phyloP scores from a whole-genome alignment of 2,329 filamentous ascomycete species.

The Fusarium buharicum region DNA sequence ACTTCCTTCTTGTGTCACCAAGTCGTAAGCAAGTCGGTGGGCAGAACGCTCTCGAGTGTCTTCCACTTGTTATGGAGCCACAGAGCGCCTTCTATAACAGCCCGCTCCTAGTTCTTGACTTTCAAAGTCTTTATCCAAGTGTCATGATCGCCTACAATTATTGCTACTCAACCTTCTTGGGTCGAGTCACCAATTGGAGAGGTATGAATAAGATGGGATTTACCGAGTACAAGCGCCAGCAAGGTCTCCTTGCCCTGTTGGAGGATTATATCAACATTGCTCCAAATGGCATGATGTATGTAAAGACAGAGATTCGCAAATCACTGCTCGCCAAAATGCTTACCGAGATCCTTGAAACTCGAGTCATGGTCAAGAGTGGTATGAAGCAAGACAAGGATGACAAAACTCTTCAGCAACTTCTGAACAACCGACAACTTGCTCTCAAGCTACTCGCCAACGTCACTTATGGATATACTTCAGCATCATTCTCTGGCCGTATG shows the following conservation, averaged over 20 bases:
- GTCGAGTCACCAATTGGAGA: slow-evolving; percentile 87
- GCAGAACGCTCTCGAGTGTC: slow-evolving; percentile 93
- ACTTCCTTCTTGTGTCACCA: slow-evolving; percentile 89
- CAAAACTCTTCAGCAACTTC: slow-evolving; percentile 81
- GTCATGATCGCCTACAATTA: slow-evolving; percentile 99
- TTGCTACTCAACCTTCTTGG: slow-evolving; percentile 96
- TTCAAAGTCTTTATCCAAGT: slow-evolving; percentile 95
- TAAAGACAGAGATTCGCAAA: slow-evolving; percentile 84
- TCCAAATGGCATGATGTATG: slow-evolving; percentile 97
- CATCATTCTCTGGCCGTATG: slow-evolving; percentile 96
- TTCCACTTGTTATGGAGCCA: slow-evolving; percentile 97
- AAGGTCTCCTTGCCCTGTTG: slow-evolving; percentile 78
- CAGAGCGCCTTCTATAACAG: slow-evolving; percentile 94
- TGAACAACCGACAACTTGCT: slow-evolving; percentile 94
- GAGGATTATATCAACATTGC: slow-evolving; percentile 90
- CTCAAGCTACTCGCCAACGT: slow-evolving; percentile 98
- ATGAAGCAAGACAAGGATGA: slow-evolving; percentile 96
- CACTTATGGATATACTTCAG: slow-evolving; percentile 97
- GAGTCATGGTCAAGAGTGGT: slow-evolving; percentile 96
- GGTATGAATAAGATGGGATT: slow-evolving; percentile 96
- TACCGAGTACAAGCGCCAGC: slow-evolving; percentile 81
- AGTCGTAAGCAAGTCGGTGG: slow-evolving; percentile 90
- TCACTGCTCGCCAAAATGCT: slow-evolving; percentile 96
- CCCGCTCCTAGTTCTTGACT: slow-evolving; percentile 90
- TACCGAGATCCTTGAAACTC: slow-evolving; percentile 91